Evolutionary conservation across 1,284 basidiomycete genomes (phyloP).

Genomic region (Blastosporella zonata): DNA sequence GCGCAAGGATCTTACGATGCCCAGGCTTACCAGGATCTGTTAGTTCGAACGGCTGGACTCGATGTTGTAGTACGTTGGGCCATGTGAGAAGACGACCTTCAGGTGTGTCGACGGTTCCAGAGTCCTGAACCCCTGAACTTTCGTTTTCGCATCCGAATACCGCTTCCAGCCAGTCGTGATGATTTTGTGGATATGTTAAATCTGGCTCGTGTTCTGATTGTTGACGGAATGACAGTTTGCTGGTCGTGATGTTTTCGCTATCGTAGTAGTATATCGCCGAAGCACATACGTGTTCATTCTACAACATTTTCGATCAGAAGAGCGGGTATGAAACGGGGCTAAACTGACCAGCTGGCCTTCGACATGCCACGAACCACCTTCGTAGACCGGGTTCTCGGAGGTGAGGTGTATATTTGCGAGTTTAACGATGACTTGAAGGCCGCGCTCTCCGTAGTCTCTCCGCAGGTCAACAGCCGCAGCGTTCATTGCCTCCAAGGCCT

Average conservation of each 20-base stretch:
- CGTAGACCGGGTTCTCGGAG: slow-evolving; percentile 40
- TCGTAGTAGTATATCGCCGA: slow-evolving; percentile 42
- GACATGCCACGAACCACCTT: slow-evolving; percentile 38
- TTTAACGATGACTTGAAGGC: slow-evolving; percentile 51
- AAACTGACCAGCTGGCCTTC: slow-evolving; percentile 35
- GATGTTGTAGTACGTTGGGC: slow-evolving; percentile 18
- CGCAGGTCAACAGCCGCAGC: slow-evolving; percentile 21
- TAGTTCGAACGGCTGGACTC: slow-evolving; percentile 16
- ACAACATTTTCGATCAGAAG: not conserved
- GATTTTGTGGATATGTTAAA: slow-evolving; percentile 20
- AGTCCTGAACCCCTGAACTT: slow-evolving; percentile 5
- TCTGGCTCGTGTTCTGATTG: slow-evolving; percentile 11
- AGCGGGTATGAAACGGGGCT: slow-evolving; percentile 12
- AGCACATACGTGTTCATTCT: slow-evolving; percentile 47
- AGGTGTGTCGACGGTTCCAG: slow-evolving; percentile 15
- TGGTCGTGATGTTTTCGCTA: slow-evolving; percentile 31
- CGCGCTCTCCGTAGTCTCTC: slow-evolving; percentile 22
- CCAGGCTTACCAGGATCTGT: slow-evolving; percentile 35
- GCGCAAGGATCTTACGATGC: slow-evolving; percentile 45
- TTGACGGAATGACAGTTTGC: slow-evolving; percentile 32
- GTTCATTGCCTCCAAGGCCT: not conserved
- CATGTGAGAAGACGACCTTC: slow-evolving; percentile 9
- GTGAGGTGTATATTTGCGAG: slow-evolving; percentile 48
- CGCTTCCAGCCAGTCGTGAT: slow-evolving; percentile 25
- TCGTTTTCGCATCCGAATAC: slow-evolving; percentile 26